These are phyloP conservation scores for Eutrema yunnanense DNA, from an alignment of 345 rosid genomes.

Conservation along the genomic window DNA sequence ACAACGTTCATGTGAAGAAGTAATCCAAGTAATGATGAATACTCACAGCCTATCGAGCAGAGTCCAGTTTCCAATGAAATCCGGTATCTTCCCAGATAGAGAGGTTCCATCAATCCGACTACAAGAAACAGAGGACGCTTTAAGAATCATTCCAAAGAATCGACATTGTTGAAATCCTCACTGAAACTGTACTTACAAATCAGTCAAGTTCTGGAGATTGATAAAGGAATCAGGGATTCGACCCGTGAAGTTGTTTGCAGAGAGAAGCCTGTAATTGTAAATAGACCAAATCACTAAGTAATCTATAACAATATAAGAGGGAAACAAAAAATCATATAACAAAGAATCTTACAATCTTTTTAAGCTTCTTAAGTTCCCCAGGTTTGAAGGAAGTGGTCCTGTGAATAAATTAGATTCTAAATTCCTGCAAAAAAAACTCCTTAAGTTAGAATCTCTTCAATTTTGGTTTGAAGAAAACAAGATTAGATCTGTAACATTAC, in stretches of 20 bases:
- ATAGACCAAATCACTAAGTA: neutral
- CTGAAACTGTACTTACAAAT: constrained; percentile 51
- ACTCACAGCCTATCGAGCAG: constrained; percentile 54
- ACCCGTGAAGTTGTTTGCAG: constrained; percentile 72
- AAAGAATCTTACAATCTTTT: constrained; percentile 43
- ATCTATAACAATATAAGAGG: neutral
- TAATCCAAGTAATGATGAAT: neutral
- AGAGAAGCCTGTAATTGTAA: constrained; percentile 52
- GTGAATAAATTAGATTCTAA: constrained; percentile 55
- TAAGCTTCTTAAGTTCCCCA: constrained; percentile 58
- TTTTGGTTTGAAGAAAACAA: neutral
- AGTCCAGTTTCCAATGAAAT: constrained; percentile 83
- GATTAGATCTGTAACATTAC: constrained; percentile 41
- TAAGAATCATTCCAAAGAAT: neutral
- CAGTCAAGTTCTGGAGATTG: constrained; percentile 54
- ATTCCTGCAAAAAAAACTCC: constrained; percentile 32
- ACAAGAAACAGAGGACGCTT: constrained; percentile 11
- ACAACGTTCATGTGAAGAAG: neutral
- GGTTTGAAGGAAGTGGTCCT: constrained; percentile 54
- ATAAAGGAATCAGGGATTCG: constrained; percentile 63
- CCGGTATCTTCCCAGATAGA: constrained; percentile 72
- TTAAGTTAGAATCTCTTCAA: neutral
- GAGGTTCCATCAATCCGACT: constrained; percentile 77
- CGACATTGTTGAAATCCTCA: neutral
- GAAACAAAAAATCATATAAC: neutral